Evolutionary conservation across 305 asterid genomes (phyloP).

Genomic region (Solanum chacoense): DNA sequence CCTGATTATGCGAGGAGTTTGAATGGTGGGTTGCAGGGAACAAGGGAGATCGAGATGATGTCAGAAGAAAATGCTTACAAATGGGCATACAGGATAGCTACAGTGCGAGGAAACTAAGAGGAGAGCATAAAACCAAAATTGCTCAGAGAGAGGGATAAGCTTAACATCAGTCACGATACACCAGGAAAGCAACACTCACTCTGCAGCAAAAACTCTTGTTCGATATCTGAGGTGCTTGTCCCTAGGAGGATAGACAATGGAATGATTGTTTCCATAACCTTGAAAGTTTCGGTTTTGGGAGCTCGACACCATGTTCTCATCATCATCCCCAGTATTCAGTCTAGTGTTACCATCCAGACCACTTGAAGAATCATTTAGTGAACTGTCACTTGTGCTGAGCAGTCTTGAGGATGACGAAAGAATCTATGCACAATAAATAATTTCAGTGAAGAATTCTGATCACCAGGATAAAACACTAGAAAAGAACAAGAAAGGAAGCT

Average conservation of each 20-base stretch:
- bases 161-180: not conserved
- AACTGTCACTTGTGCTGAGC: slow-evolving; percentile 27
- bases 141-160: not conserved
- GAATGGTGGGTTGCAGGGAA: not conserved
- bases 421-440: slow-evolving; percentile 34
- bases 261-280: slow-evolving; percentile 31
- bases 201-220: slow-evolving; percentile 97
- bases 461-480: not conserved
- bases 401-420: slow-evolving; percentile 69
- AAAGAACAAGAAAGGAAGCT: not conserved
- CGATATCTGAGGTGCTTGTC: slow-evolving; percentile 97
- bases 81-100: not conserved
- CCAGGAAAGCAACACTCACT: slow-evolving; percentile 43
- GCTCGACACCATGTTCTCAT: slow-evolving; percentile 91
- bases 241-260: slow-evolving; percentile 46
- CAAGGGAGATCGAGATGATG: not conserved
- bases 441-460: not conserved
- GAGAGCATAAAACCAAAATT: not conserved
- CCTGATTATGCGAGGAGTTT: not conserved
- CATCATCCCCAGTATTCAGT: slow-evolving; percentile 57
- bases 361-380: slow-evolving; percentile 47
- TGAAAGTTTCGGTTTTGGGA: slow-evolving; percentile 31
- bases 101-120: not conserved
- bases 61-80: not conserved
- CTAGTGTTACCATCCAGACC: slow-evolving; percentile 51